These are phyloP conservation scores for Adenanthera pavonina DNA, from an alignment of 306 rosid species.

Conservation along the genomic window DNA sequence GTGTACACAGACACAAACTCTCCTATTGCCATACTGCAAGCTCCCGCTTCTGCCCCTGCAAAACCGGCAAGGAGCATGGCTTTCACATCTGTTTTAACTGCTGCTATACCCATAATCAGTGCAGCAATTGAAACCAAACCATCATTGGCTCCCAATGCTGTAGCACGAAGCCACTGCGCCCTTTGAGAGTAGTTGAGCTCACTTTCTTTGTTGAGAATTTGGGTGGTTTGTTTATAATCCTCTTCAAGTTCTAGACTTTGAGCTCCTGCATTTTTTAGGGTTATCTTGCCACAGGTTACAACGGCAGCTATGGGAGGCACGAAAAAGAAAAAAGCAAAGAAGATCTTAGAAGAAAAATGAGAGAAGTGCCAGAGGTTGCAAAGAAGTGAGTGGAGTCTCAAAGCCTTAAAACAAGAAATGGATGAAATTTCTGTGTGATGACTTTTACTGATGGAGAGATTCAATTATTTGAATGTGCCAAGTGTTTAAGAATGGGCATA, in stretches of 20 bases:
- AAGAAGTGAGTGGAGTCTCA: not conserved
- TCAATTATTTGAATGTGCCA: not conserved
- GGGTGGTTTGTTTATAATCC: not conserved
- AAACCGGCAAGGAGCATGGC: constrained; percentile 36
- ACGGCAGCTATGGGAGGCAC: not conserved
- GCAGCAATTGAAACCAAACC: constrained; percentile 35
- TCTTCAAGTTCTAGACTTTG: not conserved
- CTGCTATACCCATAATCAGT: constrained; percentile 37
- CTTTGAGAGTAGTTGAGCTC: constrained; percentile 20
- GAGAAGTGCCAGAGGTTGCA: not conserved
- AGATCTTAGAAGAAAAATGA: not conserved
- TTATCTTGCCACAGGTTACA: too few species aligned
- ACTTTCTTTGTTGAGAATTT: too few species aligned
- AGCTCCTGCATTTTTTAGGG: not conserved
- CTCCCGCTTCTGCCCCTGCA: constrained; percentile 33
- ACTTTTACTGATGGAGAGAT: not conserved
- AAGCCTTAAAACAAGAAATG: not conserved
- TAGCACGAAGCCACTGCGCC: constrained; percentile 40
- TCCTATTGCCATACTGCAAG: constrained; percentile 39
- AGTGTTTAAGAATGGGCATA: not conserved
- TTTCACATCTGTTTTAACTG: constrained; percentile 18
- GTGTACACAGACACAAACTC: constrained; percentile 38
- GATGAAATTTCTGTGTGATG: not conserved
- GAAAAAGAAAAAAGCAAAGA: not conserved
- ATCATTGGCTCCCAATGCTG: constrained; percentile 29